phyloP scores from a whole-genome alignment of 179 eudicot genomes.

The Camellia oleifera region DNA sequence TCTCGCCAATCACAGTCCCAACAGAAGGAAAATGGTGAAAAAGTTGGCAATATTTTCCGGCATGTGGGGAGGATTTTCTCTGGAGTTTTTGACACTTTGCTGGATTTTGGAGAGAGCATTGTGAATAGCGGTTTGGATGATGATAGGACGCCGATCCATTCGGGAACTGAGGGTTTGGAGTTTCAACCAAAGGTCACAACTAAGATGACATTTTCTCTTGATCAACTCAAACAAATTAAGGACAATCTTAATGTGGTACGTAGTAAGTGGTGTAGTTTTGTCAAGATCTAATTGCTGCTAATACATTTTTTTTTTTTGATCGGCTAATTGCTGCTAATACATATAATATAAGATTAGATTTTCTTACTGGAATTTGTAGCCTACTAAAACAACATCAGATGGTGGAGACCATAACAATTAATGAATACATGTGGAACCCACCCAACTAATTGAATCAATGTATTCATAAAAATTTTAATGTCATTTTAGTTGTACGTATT shows the following conservation, averaged over 20 bases:
- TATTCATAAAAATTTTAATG: too few species aligned
- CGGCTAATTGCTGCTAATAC: too few species aligned
- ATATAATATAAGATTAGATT: too few species aligned
- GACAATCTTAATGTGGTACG: slow-evolving; percentile 1
- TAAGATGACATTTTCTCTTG: slow-evolving; percentile 47
- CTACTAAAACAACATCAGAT: too few species aligned
- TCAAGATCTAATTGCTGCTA: too few species aligned
- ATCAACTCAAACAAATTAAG: slow-evolving; percentile 32
- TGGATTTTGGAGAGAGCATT: slow-evolving; percentile 55
- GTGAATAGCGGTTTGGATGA: slow-evolving; percentile 52
- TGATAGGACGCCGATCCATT: slow-evolving; percentile 49
- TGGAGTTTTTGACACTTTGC: slow-evolving; percentile 30
- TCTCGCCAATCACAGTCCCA: slow-evolving; percentile 17
- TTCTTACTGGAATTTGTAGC: too few species aligned
- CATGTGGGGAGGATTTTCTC: slow-evolving; percentile 21
- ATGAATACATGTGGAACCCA: too few species aligned
- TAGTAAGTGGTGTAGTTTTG: not conserved
- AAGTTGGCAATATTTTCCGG: slow-evolving; percentile 1
- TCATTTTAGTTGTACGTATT: too few species aligned
- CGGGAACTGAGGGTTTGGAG: slow-evolving; percentile 44
- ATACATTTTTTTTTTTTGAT: too few species aligned
- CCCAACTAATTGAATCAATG: too few species aligned
- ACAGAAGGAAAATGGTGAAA: not conserved
- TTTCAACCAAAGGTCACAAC: slow-evolving; percentile 41
- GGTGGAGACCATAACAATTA: too few species aligned